A percentile compares a stretch with the other conserved stretches of the same genome.
These are phyloP conservation scores for Chiua virens DNA, from an alignment of 768 basidiomycete species.

Conservation along the genomic window DNA sequence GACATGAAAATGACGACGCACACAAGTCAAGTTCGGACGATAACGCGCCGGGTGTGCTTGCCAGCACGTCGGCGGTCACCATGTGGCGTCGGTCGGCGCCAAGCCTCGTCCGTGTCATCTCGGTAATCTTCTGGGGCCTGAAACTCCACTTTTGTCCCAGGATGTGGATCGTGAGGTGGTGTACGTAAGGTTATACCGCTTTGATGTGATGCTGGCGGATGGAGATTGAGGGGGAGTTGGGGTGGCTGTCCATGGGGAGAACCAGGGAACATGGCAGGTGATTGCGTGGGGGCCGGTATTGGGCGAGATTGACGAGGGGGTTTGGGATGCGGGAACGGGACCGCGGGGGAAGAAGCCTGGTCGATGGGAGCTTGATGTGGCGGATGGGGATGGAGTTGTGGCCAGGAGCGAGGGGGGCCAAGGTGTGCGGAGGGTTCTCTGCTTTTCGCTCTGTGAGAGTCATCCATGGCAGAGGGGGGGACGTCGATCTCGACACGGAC, in stretches of 20 bases:
- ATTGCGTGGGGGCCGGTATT: constrained; percentile 24
- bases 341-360: constrained; percentile 24
- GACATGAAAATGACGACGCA: neutral
- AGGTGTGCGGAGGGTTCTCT: constrained; percentile 48
- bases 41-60: constrained; percentile 75
- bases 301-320: constrained; percentile 29
- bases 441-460: constrained; percentile 28
- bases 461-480: constrained; percentile 21
- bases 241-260: constrained; percentile 34
- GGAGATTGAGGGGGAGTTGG: constrained; percentile 37
- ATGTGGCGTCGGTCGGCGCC: constrained; percentile 72
- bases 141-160: constrained; percentile 31
- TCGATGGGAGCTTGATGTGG: constrained; percentile 31
- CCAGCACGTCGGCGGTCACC: constrained; percentile 74
- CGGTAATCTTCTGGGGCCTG: constrained; percentile 47
- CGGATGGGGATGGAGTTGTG: constrained; percentile 31
- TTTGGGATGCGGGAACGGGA: constrained; percentile 36
- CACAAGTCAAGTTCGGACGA: constrained; percentile 43
- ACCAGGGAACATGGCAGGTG: constrained; percentile 28
- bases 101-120: constrained; percentile 66
- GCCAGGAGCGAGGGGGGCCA: constrained; percentile 34
- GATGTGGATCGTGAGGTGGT: constrained; percentile 45
- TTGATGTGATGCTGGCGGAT: constrained; percentile 25
- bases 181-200: constrained; percentile 39
- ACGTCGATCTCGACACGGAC: constrained; percentile 72